Conservation (phyloP, 768 basidiomycete genomes). For the Russula virescens region DNA sequence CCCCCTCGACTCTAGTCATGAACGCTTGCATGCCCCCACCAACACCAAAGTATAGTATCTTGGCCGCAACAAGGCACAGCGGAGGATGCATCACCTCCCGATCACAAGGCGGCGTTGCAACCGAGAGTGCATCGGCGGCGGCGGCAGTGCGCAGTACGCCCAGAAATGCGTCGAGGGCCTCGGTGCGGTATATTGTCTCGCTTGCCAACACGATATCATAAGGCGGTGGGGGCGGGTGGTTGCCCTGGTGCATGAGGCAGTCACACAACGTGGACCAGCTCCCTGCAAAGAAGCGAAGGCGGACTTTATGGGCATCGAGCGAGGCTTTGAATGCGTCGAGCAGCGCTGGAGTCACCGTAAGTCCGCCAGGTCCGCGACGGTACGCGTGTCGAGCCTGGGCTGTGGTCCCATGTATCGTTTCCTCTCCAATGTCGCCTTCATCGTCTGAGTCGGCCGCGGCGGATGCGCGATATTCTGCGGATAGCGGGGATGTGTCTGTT, state of each 20-base stretch:
- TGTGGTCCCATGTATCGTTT: neutral
- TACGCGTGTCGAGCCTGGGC: neutral
- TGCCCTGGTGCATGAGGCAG: constrained; percentile 7
- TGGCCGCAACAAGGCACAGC: constrained; percentile 78
- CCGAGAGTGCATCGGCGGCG: neutral
- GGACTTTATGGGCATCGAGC: constrained; percentile 47
- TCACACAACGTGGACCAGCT: constrained; percentile 58
- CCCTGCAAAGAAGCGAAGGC: constrained; percentile 73
- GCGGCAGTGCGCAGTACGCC: constrained; percentile 38
- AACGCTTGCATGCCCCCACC: constrained; percentile 85
- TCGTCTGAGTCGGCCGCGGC: constrained; percentile 26
- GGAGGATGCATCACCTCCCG: neutral
- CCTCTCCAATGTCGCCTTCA: constrained; percentile 16
- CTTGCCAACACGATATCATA: constrained; percentile 81
- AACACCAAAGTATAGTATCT: constrained; percentile 92
- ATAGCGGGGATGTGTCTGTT: constrained; percentile 58
- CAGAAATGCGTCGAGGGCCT: constrained; percentile 58
- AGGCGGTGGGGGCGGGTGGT: constrained; percentile 26
- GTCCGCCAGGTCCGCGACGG: constrained; percentile 42
- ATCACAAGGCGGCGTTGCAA: neutral
- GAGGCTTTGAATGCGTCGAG: constrained; percentile 59
- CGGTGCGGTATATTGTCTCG: constrained; percentile 84
- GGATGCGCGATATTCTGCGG: constrained; percentile 40
- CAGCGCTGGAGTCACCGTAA: constrained; percentile 61
- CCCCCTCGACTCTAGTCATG: constrained; percentile 43